Base-by-base conservation (phyloP, 106 monocot species). In the Allium fistulosum region DNA sequence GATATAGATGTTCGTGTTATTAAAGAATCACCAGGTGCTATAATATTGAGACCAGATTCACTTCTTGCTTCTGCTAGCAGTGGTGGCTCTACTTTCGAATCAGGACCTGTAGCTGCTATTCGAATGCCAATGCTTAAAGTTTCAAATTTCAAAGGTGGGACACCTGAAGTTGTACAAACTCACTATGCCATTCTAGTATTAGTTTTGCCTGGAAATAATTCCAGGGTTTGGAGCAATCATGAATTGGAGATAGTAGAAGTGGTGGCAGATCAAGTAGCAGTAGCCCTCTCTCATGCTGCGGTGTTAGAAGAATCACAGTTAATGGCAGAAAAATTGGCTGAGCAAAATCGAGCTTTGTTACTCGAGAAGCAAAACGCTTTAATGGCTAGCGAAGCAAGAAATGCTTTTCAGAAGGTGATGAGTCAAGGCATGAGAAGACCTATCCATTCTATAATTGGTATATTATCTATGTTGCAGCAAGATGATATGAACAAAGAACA, bases 231-330 rank as follows among this genome's bases (percentile, higher is more conserved):
- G 90, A 73, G 68, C 16, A 9, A 6, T 14, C 78, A 83, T 9
- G 90, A 90, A 27, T 57, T 90, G 64, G 90, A 86, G 62, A 81
- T 86, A 49, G 71, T 86, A 26, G 81, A 83, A 65, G 86, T 85
- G 3, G 79, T 90, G 10, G 90, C 86, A 9, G 90, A 86, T 72
- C 90, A 90, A 65, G 86, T 90, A 7, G 80, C 90, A 4, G 90
- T 90, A 61, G 90, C 90, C 9, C 86, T 90, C 7, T 86, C 86
- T 1, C 90, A 90, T 74, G 90, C 90, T 49, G 75, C 83, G 14
- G 74, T 86, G n/a, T 63, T 90, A 51, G 90, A 90, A 70, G 90
- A 90, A 56, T 86, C 86, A 0, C 90, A 81, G 69, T 46, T 81
- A 62, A 86, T 83, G 90, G 73, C 83, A 48, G 90, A 86, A 4